A percentile compares a stretch with the other conserved stretches of the same genome.
Evolutionary conservation across 2,329 filamentous ascomycete genomes (phyloP).

Genomic region (Apiospora saccharicola): DNA sequence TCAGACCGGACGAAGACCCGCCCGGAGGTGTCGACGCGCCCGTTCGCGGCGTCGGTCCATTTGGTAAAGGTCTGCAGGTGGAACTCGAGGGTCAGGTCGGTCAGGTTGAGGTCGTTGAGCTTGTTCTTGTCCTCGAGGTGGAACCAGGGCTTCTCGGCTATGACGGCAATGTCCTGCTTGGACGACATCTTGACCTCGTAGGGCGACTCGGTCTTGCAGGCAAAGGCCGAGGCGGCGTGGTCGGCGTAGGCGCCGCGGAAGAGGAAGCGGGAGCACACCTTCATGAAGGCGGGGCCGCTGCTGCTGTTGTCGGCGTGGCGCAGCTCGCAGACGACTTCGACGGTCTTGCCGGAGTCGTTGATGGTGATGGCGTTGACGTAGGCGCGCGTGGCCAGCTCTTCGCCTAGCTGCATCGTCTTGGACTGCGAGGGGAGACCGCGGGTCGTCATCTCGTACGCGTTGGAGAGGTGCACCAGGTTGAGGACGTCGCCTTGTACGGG

Average conservation of each 20-base stretch:
- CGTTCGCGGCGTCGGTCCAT: constrained; percentile 89
- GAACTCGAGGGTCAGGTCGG: constrained; percentile 83
- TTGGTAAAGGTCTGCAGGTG: constrained; percentile 86
- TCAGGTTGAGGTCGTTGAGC: constrained; percentile 59
- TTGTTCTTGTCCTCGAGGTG: constrained; percentile 82
- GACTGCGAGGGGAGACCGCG: constrained; percentile 77
- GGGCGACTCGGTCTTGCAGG: constrained; percentile 90
- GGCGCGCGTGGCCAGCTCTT: constrained; percentile 86
- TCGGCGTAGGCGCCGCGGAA: constrained; percentile 91
- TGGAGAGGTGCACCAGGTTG: constrained; percentile 93
- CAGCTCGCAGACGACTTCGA: constrained; percentile 95
- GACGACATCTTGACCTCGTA: constrained; percentile 87
- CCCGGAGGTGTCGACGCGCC: constrained; percentile 86
- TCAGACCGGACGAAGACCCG: constrained; percentile 68
- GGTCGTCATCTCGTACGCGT: constrained; percentile 90
- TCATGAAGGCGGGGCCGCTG: constrained; percentile 77
- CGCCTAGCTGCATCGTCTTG: constrained; percentile 73
- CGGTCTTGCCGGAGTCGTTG: constrained; percentile 97
- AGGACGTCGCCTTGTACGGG: constrained; percentile 93
- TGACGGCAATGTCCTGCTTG: constrained; percentile 86
- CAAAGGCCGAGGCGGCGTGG: constrained; percentile 90
- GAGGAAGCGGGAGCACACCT: constrained; percentile 95
- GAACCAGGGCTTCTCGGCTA: constrained; percentile 98
- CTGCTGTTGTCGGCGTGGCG: constrained; percentile 68
- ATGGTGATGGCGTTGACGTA: constrained; percentile 97